These are phyloP conservation scores for Skeletonema menzelii DNA, from an alignment of 108 stramenopile genomes.

Conservation along the genomic window DNA sequence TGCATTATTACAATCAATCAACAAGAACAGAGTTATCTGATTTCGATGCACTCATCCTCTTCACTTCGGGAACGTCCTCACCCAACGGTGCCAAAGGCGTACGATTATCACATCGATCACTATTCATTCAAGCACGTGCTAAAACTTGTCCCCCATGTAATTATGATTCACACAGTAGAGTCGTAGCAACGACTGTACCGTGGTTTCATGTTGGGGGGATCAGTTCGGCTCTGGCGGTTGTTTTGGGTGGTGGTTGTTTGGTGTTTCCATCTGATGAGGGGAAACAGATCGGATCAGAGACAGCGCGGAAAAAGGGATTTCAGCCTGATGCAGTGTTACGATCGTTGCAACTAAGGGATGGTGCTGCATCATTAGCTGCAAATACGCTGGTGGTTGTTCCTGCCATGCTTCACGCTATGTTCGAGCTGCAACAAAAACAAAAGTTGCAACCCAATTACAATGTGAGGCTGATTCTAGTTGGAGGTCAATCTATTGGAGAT, in stretches of 20 bases:
- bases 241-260: constrained; percentile 76
- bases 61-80: constrained; percentile 82
- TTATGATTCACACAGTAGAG: constrained; percentile 53
- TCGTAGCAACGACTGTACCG: constrained; percentile 87
- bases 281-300: background rate
- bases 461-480: constrained; percentile 79
- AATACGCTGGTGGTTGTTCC: constrained; percentile 93
- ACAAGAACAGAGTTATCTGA: background rate
- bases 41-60: constrained; percentile 70
- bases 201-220: constrained; percentile 93
- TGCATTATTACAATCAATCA: background rate
- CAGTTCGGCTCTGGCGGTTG: constrained; percentile 72
- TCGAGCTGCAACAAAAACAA: constrained; percentile 21
- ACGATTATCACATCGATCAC: constrained; percentile 69
- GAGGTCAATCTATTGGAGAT: constrained; percentile 78
- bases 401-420: constrained; percentile 82
- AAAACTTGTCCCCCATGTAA: constrained; percentile 61
- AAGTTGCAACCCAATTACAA: background rate
- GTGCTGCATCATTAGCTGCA: constrained; percentile 12
- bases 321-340: constrained; percentile 26
- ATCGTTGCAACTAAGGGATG: constrained; percentile 16
- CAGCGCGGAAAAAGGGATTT: constrained; percentile 18
- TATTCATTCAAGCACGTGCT: constrained; percentile 69
- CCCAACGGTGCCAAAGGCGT: constrained; percentile 73
- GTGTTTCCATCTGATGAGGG: constrained; percentile 53